Conservation (phyloP, 2,329 filamentous ascomycete species). For the Podosphaera fusca region DNA sequence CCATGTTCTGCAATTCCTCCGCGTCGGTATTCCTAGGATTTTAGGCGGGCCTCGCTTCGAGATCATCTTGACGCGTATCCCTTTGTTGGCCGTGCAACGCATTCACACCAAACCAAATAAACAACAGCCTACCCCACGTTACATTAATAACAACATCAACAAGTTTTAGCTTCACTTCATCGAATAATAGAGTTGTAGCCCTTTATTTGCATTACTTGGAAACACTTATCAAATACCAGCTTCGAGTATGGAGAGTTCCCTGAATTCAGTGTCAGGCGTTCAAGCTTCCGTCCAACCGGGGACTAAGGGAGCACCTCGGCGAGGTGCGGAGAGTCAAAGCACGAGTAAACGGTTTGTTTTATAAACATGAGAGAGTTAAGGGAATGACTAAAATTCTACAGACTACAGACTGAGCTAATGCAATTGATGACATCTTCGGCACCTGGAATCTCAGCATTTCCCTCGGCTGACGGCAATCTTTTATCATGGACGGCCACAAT, state of each 20-base stretch:
- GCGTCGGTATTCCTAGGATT: not conserved
- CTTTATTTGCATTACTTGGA: no score
- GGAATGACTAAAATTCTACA: constrained; percentile 18
- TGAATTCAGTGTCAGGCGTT: constrained; percentile 43
- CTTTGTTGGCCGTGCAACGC: no score
- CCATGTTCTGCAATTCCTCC: constrained; percentile 4
- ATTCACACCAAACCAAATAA: no score
- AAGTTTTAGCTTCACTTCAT: no score
- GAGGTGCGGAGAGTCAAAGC: constrained; percentile 42
- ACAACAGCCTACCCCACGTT: no score
- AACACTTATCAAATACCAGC: no score
- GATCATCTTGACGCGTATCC: not conserved
- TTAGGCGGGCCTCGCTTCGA: constrained; percentile 4
- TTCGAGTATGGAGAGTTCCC: constrained; percentile 25
- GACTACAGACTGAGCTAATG: constrained; percentile 94
- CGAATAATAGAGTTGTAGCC: no score
- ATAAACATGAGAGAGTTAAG: no score
- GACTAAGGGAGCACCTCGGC: constrained; percentile 35
- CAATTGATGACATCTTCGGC: constrained; percentile 90
- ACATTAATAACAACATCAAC: no score
- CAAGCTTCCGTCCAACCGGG: constrained; percentile 26
- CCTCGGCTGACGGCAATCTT: constrained; percentile 70
- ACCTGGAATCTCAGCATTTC: constrained; percentile 86
- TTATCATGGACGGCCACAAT: constrained; percentile 89
- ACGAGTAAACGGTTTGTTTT: constrained; percentile 49